Percentiles rank a stretch among this genome's conserved stretches.
Conservation (phyloP, 2,329 filamentous ascomycete genomes). For the Chrysosphaeria jannelii region DNA sequence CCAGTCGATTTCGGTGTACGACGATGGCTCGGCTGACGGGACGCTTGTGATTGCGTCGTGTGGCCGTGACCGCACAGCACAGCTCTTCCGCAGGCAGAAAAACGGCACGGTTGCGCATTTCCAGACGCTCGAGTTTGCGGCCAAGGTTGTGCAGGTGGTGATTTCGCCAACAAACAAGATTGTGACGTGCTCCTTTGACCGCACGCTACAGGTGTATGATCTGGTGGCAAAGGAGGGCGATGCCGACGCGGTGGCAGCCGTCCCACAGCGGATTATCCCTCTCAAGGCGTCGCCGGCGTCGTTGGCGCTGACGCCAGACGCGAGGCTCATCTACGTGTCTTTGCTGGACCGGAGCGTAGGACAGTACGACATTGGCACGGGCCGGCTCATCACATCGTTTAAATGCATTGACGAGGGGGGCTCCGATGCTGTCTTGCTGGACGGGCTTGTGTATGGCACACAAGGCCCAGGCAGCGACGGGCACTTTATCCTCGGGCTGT, state of each 20-base stretch:
- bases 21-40: conserved; percentile 23
- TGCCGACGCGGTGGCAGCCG: conserved; percentile 37
- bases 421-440: conserved; percentile 55
- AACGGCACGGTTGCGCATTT: conserved; percentile 39
- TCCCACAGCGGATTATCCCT: conserved; percentile 47
- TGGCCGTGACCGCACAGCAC: conserved; percentile 70
- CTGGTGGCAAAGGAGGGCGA: conserved; percentile 38
- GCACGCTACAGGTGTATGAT: conserved; percentile 61
- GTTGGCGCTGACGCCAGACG: conserved; percentile 39
- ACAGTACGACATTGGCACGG: conserved; percentile 32
- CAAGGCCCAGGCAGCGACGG: conserved; percentile 13
- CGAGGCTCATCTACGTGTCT: conserved; percentile 25
- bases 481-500: conserved; percentile 55
- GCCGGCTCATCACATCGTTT: conserved; percentile 41
- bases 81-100: conserved; percentile 41
- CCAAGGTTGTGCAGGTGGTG: conserved; percentile 46
- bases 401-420: conserved; percentile 58
- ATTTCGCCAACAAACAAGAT: conserved; percentile 47
- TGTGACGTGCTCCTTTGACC: conserved; percentile 66
- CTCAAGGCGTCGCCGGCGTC: conserved; percentile 69
- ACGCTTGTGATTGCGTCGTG: conserved; percentile 48
- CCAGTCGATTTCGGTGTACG: conserved; percentile 46
- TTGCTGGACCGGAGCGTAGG: conserved; percentile 28
- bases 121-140: conserved; percentile 81
- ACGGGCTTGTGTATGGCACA: conserved; percentile 37